Percentiles rank a stretch among this genome's conserved stretches.
These are phyloP conservation scores for Atkinsonella hypoxylon DNA, from an alignment of 2,329 filamentous ascomycete genomes.

Conservation along the genomic window DNA sequence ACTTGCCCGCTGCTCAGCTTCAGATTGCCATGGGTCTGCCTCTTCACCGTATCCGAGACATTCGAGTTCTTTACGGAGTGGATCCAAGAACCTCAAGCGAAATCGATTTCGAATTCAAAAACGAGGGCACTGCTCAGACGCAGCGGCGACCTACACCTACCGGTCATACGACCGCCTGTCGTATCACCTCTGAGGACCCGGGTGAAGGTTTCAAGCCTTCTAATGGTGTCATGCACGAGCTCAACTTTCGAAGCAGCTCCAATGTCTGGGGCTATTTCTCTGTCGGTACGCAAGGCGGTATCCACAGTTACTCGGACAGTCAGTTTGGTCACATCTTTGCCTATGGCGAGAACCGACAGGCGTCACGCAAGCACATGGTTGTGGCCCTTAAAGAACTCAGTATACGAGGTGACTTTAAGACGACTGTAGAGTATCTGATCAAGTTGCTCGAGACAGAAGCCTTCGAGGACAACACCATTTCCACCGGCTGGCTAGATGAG, in stretches of 20 bases:
- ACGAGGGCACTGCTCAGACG: conserved; percentile 66
- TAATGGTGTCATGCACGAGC: conserved; percentile 95
- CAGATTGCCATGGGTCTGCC: conserved; percentile 99
- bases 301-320: conserved; percentile 98
- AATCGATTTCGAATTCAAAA: conserved; percentile 95
- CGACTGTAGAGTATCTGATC: conserved; percentile 96
- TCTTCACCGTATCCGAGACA: conserved; percentile 89
- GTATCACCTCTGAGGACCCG: conserved; percentile 97
- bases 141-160: conserved; percentile 88
- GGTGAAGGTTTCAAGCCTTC: conserved; percentile 99
- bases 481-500: conserved; percentile 96
- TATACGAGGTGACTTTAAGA: conserved; percentile 98
- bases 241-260: conserved; percentile 97
- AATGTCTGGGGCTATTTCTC: conserved; percentile 99
- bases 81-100: conserved; percentile 76
- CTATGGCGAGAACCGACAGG: conserved; percentile 92
- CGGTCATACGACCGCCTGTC: conserved; percentile 94
- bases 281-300: conserved; percentile 88
- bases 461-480: conserved; percentile 98
- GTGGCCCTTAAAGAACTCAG: conserved; percentile 96
- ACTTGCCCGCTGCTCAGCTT: conserved; percentile 90
- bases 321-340: conserved; percentile 99
- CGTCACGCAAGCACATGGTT: conserved; percentile 98
- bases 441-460: conserved; percentile 97
- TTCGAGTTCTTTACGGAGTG: conserved; percentile 88